A percentile compares a stretch with the other conserved stretches of the same genome.
Evolutionary conservation across 2,329 filamentous ascomycete species (phyloP).

Genomic region (Epichloe coenophiala): DNA sequence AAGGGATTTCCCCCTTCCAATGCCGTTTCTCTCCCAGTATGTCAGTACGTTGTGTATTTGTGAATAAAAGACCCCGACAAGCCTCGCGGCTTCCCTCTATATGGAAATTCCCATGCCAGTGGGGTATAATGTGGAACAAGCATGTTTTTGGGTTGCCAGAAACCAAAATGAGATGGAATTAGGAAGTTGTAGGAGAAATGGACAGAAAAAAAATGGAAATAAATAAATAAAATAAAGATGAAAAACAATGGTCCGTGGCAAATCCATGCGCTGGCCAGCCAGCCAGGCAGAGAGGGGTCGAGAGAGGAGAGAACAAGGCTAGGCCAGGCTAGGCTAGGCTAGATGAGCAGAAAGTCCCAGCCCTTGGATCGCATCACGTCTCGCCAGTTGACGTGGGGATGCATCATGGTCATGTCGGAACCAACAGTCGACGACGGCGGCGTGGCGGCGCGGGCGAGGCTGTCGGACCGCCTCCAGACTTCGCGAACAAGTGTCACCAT

Average conservation of each 20-base stretch:
- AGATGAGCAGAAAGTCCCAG: conserved; percentile 90
- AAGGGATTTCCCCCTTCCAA: too few relatives aligned
- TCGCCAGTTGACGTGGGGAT: conserved; percentile 79
- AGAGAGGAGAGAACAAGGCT: too few relatives aligned
- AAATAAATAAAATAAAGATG: too few relatives aligned
- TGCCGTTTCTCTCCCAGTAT: background rate
- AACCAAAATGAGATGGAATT: background rate
- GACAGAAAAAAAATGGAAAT: too few relatives aligned
- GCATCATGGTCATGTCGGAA: conserved; percentile 20
- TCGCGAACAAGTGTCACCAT: conserved; percentile 67
- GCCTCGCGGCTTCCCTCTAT: conserved; percentile 30
- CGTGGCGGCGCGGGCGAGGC: conserved; percentile 23
- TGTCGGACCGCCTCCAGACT: conserved; percentile 70
- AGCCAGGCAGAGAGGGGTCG: too few relatives aligned
- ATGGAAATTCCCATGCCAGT: conserved; percentile 18
- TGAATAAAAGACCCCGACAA: conserved; percentile 3
- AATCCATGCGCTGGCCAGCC: too few relatives aligned
- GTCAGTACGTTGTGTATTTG: background rate
- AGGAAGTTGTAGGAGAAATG: conserved; percentile 6
- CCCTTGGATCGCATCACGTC: conserved; percentile 83
- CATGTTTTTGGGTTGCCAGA: conserved; percentile 1
- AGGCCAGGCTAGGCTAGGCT: too few relatives aligned
- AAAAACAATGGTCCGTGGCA: background rate
- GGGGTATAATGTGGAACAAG: conserved; percentile 16
- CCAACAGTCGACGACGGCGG: conserved; percentile 19